Percentiles rank a stretch among this genome's conserved stretches.
phyloP scores from a whole-genome alignment of 2,329 filamentous ascomycete genomes.

The Ophiocordyceps camponoti-rufipedis region DNA sequence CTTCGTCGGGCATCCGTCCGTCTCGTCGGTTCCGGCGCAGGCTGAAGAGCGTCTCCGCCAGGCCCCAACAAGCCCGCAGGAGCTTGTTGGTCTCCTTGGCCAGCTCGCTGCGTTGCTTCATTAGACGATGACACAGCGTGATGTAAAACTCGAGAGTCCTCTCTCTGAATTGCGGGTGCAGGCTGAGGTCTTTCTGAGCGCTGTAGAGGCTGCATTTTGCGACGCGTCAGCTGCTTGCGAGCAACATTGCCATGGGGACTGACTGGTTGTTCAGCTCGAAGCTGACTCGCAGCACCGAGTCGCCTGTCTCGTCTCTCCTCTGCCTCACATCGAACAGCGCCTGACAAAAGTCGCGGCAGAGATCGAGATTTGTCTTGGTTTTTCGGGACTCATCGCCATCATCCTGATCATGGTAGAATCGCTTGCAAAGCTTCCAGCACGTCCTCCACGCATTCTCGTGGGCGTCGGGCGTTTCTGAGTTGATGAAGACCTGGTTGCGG shows the following conservation, averaged over 20 bases:
- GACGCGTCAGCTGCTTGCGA: background rate
- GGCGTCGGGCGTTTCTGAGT: slow-evolving; percentile 52
- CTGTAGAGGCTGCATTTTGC: slow-evolving; percentile 51
- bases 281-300: slow-evolving; percentile 79
- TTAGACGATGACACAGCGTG: slow-evolving; percentile 82
- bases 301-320: slow-evolving; percentile 58
- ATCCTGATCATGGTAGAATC: slow-evolving; percentile 66
- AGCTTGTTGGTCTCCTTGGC: slow-evolving; percentile 71
- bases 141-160: slow-evolving; percentile 88
- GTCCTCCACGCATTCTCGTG: slow-evolving; percentile 85
- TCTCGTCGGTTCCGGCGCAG: slow-evolving; percentile 68
- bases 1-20: slow-evolving; percentile 56
- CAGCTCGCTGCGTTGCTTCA: slow-evolving; percentile 74
- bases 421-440: slow-evolving; percentile 85
- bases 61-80: slow-evolving; percentile 69
- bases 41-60: slow-evolving; percentile 87
- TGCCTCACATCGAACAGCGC: slow-evolving; percentile 73
- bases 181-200: slow-evolving; percentile 58
- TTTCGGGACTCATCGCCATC: slow-evolving; percentile 48
- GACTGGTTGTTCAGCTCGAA: slow-evolving; percentile 90
- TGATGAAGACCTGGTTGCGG: slow-evolving; percentile 60
- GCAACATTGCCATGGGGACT: slow-evolving; percentile 9
- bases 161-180: slow-evolving; percentile 77
- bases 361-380: slow-evolving; percentile 58
- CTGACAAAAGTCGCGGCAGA: slow-evolving; percentile 86